Evolutionary conservation across 163 green algal genomes (phyloP), one percentile per base, ranked within the genome.

Genomic region (Scenedesmus sp.): DNA sequence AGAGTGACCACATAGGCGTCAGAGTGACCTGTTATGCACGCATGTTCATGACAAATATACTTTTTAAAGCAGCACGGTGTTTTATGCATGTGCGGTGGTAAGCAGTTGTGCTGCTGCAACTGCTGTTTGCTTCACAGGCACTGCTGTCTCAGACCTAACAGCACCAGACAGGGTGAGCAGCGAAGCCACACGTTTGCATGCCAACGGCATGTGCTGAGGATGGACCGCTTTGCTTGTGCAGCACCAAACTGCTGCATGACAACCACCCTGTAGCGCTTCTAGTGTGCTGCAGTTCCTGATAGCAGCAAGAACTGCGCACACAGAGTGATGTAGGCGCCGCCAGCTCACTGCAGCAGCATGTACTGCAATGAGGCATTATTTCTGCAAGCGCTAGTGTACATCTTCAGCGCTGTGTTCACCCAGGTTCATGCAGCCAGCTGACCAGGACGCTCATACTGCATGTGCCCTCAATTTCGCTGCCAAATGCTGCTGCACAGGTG

Each of bases 401-500:
- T 46, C 34, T 46, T 46, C 34, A 46, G 34, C 34, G 34, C 34
- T 46, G 34, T 46, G 34, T 46, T 46, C 34, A 46, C 34, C 34
- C 34, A 46, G 34, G 34, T 46, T 46, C 34, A 46, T 46, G 34
- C 34, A 46, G 34, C 34, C 34, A 46, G 34, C 34, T 46, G 34
- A 46, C 34, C 34, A 46, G 34, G 34, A 46, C 34, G 34, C 34
- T 46, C 34, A 46, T 46, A 46, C 34, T 46, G 34, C 34, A 46
- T 46, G 34, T 46, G 34, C 34, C 34, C 62, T 15, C 62, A 15
- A 15, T 15, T 15, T 73, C 62, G 62, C 62, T 15, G 12, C 12
- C 62, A 13, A 23, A 13, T 13, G 12, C 62, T 73, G 62, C 70
- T 34, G 46, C 10, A 34, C 96, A 99, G 86, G 98, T 99, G 70